Percentiles rank a stretch among this genome's conserved stretches.
These are phyloP conservation scores for Debaryomyces fabryi DNA, from an alignment of 1,139 yeast genomes.

Conservation along the genomic window DNA sequence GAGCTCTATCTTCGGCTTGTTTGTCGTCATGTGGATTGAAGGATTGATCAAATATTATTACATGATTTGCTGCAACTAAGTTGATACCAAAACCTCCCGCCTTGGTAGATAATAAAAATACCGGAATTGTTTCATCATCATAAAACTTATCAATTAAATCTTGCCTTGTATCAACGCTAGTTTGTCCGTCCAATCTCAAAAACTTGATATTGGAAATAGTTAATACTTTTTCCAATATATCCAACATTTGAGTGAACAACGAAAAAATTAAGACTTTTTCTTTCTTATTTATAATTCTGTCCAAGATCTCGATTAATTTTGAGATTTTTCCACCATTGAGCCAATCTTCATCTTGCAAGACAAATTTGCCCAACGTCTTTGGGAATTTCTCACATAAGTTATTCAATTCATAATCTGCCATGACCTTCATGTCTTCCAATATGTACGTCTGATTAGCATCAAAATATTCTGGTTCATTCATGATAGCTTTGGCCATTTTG, in stretches of 20 bases:
- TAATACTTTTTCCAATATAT: conserved; percentile 78
- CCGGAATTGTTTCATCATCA: conserved; percentile 79
- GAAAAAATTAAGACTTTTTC: conserved; percentile 87
- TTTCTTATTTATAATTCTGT: conserved; percentile 52
- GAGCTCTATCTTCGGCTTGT: conserved; percentile 99
- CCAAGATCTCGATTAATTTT: conserved; percentile 60
- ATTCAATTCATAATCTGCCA: conserved; percentile 90
- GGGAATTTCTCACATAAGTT: conserved; percentile 75
- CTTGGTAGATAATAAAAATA: conserved; percentile 85
- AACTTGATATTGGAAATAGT: conserved; percentile 69
- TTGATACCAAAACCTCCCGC: conserved; percentile 99
- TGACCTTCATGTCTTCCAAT: conserved; percentile 92
- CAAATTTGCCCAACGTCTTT: conserved; percentile 56
- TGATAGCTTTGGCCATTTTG: conserved; percentile 75
- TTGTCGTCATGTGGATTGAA: conserved; percentile 98
- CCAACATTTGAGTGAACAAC: conserved; percentile 88
- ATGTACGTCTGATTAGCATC: conserved; percentile 77
- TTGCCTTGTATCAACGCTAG: conserved; percentile 91
- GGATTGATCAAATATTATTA: conserved; percentile 87
- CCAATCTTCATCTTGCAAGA: conserved; percentile 60
- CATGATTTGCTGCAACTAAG: conserved; percentile 92
- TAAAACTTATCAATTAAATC: conserved; percentile 87
- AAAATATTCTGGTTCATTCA: conserved; percentile 76
- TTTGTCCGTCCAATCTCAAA: conserved; percentile 88
- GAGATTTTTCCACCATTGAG: conserved; percentile 78